Conservation (phyloP, 805 yeast species). For the Sugiyamaella floridensis region DNA sequence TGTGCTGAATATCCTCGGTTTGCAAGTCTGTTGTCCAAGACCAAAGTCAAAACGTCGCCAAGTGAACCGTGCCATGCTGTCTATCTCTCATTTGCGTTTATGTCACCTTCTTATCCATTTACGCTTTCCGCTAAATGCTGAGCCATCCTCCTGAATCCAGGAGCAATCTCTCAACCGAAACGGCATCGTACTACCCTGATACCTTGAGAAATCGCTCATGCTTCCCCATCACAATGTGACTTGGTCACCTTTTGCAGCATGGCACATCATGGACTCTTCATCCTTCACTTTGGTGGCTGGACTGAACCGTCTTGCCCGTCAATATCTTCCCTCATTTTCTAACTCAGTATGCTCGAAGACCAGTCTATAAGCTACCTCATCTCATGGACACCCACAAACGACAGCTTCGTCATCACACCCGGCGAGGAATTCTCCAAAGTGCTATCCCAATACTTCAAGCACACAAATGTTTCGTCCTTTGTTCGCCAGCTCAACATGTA, state of each 20-base stretch:
- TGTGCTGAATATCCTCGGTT: neutral
- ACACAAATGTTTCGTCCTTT: slow-evolving; percentile 87
- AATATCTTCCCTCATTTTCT: neutral
- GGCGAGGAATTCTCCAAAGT: slow-evolving; percentile 82
- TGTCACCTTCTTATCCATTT: too few relatives aligned
- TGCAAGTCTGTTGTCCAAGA: neutral
- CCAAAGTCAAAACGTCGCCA: neutral
- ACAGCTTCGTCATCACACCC: slow-evolving; percentile 73
- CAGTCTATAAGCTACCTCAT: slow-evolving; percentile 62
- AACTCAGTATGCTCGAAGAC: slow-evolving; percentile 73
- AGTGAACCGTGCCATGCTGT: too few relatives aligned
- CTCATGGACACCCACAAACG: slow-evolving; percentile 72
- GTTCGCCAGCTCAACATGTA: slow-evolving; percentile 95
- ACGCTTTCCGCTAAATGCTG: too few relatives aligned
- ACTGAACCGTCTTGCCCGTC: neutral
- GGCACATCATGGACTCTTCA: too few relatives aligned
- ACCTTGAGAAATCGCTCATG: too few relatives aligned
- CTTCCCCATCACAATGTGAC: too few relatives aligned
- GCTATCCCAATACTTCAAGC: slow-evolving; percentile 70
- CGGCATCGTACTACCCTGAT: too few relatives aligned
- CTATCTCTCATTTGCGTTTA: too few relatives aligned
- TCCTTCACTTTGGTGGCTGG: neutral
- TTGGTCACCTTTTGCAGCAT: too few relatives aligned
- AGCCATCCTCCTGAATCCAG: too few relatives aligned
- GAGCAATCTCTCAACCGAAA: too few relatives aligned